Base-by-base conservation (phyloP, 2,329 filamentous ascomycete genomes). In the Colletotrichum lindemuthianum region DNA sequence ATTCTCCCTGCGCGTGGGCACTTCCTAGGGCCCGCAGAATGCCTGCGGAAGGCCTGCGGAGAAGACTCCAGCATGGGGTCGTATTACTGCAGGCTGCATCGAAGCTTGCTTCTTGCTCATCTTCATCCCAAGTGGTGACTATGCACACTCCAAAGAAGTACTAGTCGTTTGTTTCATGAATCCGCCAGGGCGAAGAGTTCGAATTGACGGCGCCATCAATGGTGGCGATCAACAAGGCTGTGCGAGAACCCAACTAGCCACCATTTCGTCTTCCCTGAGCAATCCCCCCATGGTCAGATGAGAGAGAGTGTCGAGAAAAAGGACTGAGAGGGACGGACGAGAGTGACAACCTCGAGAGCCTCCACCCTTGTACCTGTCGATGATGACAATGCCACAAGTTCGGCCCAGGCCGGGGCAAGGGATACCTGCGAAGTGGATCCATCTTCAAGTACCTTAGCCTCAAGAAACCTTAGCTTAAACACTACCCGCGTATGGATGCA, bases 181-280 rank as follows among this genome's bases (percentile, higher is more conserved):
- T 16, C 6, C 9, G 43, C 45, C 51, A 56, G 32, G 58, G 58
- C 58, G 47, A 61, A 61, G 58, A 43, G 52, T 48, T 56, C 16
- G 10, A 57, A 48, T 16, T 57, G 51, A 61, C 52, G 51, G 63
- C 63, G 51, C 51, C 51, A 65, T 65, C 63, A 51, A 47, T 47
- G 59, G 47, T 43, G 63, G 10, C 41, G 63, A 65, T 63, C 63
- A 54, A 33, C 36, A 55, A 56, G 52, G 52, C 63, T 63, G 58
- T 63, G 63, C 52, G 13, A 60, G n/a, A 32, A 6, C 43, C 52
- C 52, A 45, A n/a, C 41, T 34, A 32, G 9, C 16, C 24, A 24
- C 43, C 33, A 36, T 47, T 39, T 15, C 49, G 24, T 24, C 24
- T 24, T 24, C 24, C 24, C 24, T 24, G 24, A 24, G 24, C 24